Evolutionary conservation across 2,329 filamentous ascomycete genomes (phyloP).

Genomic region (Aspergillus spinulosporus): DNA sequence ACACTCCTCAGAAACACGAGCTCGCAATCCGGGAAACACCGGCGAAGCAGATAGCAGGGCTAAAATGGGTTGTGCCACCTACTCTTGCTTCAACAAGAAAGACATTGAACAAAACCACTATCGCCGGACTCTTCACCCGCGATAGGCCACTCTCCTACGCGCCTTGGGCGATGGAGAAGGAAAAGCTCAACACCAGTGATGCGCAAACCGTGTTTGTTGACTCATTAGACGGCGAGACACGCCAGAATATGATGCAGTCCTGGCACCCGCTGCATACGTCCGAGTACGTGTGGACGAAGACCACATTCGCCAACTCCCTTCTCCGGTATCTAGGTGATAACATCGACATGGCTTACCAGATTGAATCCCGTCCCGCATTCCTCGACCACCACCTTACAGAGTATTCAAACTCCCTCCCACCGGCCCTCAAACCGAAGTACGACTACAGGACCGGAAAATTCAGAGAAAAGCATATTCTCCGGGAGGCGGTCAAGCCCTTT

Average conservation of each 20-base stretch:
- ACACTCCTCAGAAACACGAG: too few relatives aligned
- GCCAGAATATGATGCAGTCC: conserved; percentile 7
- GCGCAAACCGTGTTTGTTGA: conserved; percentile 17
- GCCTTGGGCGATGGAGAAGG: conserved; percentile 31
- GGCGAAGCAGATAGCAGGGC: neutral
- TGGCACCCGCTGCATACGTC: conserved; percentile 44
- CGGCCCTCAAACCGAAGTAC: conserved; percentile 30
- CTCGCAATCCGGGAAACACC: too few relatives aligned
- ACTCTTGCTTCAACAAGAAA: conserved; percentile 26
- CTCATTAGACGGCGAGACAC: neutral
- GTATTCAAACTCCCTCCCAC: conserved; percentile 31
- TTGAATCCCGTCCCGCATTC: conserved; percentile 33
- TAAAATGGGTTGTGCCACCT: neutral
- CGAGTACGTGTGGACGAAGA: conserved; percentile 14
- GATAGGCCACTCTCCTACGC: conserved; percentile 36
- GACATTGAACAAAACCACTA: conserved; percentile 43
- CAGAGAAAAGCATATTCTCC: conserved; percentile 41
- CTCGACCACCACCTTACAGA: conserved; percentile 34
- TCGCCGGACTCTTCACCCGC: conserved; percentile 36
- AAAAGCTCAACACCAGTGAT: neutral
- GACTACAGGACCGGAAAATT: conserved; percentile 25
- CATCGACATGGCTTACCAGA: conserved; percentile 28
- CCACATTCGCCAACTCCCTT: conserved; percentile 11
- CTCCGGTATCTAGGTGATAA: conserved; percentile 20
- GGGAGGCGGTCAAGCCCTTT: conserved; percentile 50